Conservation (phyloP, 495 filamentous ascomycete species). For the Durotheca rogersii region DNA sequence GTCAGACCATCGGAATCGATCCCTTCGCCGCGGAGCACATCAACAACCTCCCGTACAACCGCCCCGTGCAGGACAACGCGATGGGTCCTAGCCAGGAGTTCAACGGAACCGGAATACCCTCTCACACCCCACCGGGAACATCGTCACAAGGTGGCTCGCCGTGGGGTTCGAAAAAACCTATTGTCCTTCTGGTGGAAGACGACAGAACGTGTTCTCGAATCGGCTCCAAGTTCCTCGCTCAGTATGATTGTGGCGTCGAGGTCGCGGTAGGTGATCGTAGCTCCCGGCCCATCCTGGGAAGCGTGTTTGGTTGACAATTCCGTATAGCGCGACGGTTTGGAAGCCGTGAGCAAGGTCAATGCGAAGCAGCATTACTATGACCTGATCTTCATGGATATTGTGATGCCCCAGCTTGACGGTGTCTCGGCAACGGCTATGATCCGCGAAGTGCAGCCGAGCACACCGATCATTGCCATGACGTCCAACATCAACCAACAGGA, state of each 20-base stretch:
- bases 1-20: slow-evolving; percentile 86
- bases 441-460: slow-evolving; percentile 77
- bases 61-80: slow-evolving; percentile 41
- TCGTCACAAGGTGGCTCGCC: slow-evolving; percentile 34
- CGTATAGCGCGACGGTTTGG: slow-evolving; percentile 77
- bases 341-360: slow-evolving; percentile 91
- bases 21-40: slow-evolving; percentile 93
- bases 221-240: slow-evolving; percentile 88
- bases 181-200: slow-evolving; percentile 91
- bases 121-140: slow-evolving; percentile 31
- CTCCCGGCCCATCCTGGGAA: not conserved
- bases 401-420: slow-evolving; percentile 95
- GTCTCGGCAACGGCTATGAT: slow-evolving; percentile 94
- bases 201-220: slow-evolving; percentile 92
- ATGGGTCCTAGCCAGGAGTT: slow-evolving; percentile 27
- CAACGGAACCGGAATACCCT: slow-evolving; percentile 28
- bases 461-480: slow-evolving; percentile 97
- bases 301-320: slow-evolving; percentile 34
- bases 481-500: slow-evolving; percentile 97
- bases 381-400: slow-evolving; percentile 97
- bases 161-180: slow-evolving; percentile 78
- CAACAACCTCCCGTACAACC: slow-evolving; percentile 84
- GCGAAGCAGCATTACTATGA: slow-evolving; percentile 75
- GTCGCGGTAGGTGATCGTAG: slow-evolving; percentile 69
- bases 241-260: slow-evolving; percentile 86